Conservation (phyloP, 495 filamentous ascomycete species). For the Filosporella fistucella region DNA sequence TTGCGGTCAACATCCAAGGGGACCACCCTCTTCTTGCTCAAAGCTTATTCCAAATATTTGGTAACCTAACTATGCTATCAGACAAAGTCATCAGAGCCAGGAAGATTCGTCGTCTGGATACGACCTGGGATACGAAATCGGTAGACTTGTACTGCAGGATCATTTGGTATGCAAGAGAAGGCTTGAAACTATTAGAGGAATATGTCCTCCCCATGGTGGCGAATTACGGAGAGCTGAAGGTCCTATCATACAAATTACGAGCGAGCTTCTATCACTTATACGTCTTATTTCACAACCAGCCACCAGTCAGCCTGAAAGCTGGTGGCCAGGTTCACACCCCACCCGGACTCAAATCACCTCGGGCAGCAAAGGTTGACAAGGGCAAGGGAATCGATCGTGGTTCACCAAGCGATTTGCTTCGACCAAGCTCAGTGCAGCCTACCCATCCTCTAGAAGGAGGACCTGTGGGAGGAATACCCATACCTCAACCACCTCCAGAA, state of each 20-base stretch:
- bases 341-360: constrained; percentile 24
- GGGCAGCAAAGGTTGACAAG: constrained; percentile 20
- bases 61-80: constrained; percentile 83
- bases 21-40: constrained; percentile 73
- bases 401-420: constrained; percentile 13
- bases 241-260: constrained; percentile 84
- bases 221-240: constrained; percentile 69
- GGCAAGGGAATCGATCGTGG: constrained; percentile 23
- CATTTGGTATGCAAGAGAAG: constrained; percentile 92
- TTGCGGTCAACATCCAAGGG: constrained; percentile 68
- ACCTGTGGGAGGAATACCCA: constrained; percentile 31
- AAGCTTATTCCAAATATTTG: constrained; percentile 84
- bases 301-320: constrained; percentile 30
- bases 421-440: constrained; percentile 33
- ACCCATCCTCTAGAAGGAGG: constrained; percentile 41
- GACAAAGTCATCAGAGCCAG: constrained; percentile 79
- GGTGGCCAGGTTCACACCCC: constrained; percentile 20
- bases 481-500: constrained; percentile 11
- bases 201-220: constrained; percentile 78
- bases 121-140: constrained; percentile 71
- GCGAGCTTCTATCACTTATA: constrained; percentile 96
- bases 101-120: constrained; percentile 78
- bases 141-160: constrained; percentile 88
- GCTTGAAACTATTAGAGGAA: constrained; percentile 78
- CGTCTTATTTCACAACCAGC: constrained; percentile 86